phyloP scores from a whole-genome alignment of 208 protist genomes.

The Naegleria lovaniensis region DNA sequence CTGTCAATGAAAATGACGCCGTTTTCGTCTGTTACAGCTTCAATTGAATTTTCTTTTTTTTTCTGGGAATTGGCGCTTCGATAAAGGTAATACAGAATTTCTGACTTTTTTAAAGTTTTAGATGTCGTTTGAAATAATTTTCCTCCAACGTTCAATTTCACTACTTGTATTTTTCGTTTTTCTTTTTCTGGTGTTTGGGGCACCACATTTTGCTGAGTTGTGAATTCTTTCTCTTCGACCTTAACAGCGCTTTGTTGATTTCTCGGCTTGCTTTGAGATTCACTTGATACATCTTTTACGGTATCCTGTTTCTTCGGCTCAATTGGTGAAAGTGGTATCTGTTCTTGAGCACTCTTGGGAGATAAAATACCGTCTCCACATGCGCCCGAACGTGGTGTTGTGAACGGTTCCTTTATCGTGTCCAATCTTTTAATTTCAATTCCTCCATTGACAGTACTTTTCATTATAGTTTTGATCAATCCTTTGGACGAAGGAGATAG shows the following conservation, averaged over 20 bases:
- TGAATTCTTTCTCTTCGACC: not conserved
- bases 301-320: not conserved
- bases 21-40: not conserved
- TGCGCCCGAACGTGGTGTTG: not conserved
- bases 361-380: not conserved
- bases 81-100: not conserved
- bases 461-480: not conserved
- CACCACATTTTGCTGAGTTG: no score
- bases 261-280: not conserved
- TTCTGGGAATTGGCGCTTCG: not conserved
- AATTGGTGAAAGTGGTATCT: not conserved
- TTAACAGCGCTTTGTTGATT: not conserved
- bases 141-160: not conserved
- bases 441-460: not conserved
- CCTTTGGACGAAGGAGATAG: not conserved
- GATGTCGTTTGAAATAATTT: not conserved
- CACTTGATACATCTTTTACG: not conserved
- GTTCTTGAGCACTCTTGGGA: not conserved
- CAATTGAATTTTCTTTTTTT: not conserved
- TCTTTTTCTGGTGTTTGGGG: not conserved
- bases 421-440: not conserved
- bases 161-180: not conserved
- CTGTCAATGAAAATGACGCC: constrained; percentile 5
- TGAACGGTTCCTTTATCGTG: not conserved
- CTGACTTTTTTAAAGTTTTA: not conserved